A percentile compares a stretch with the other conserved stretches of the same genome.
Evolutionary conservation across 768 basidiomycete genomes (phyloP).

Genomic region (Asterophora parasitica): DNA sequence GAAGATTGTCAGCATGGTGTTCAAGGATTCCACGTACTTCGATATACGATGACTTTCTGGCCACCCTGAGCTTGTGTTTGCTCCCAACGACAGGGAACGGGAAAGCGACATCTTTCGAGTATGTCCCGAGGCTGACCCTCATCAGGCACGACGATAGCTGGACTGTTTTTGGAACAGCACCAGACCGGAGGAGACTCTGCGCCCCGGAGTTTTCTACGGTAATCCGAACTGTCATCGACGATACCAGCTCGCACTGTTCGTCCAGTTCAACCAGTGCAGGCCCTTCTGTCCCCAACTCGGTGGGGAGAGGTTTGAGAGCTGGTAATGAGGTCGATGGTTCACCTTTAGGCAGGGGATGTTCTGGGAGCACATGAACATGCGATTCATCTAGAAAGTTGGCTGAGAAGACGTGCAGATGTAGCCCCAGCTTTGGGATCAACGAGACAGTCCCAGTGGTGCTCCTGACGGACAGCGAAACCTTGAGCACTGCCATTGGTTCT

Average conservation of each 20-base stretch:
- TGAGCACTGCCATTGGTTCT: slow-evolving; percentile 11
- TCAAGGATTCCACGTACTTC: slow-evolving; percentile 25
- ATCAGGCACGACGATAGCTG: slow-evolving; percentile 31
- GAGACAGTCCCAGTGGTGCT: slow-evolving; percentile 7
- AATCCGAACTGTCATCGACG: slow-evolving; percentile 13
- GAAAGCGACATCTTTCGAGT: slow-evolving; percentile 27
- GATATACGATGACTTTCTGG: slow-evolving; percentile 51
- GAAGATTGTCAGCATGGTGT: not conserved
- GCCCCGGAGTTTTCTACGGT: slow-evolving; percentile 13
- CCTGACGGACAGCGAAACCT: slow-evolving; percentile 26
- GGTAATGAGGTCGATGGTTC: not conserved
- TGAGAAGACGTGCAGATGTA: slow-evolving; percentile 21
- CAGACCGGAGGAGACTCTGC: slow-evolving; percentile 16
- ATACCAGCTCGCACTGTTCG: slow-evolving; percentile 23
- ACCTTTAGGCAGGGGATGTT: slow-evolving; percentile 5
- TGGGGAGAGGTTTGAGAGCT: not conserved
- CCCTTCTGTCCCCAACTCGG: slow-evolving; percentile 17
- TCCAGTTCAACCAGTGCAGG: slow-evolving; percentile 19
- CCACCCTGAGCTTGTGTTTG: slow-evolving; percentile 38
- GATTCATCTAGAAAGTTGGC: slow-evolving; percentile 23
- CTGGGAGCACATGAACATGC: slow-evolving; percentile 25
- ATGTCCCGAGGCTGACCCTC: slow-evolving; percentile 22
- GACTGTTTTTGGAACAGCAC: slow-evolving; percentile 16
- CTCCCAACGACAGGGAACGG: slow-evolving; percentile 40
- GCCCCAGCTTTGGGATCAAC: slow-evolving; percentile 21